Base-by-base conservation (phyloP, 2,329 filamentous ascomycete genomes). In the Xylariales sp. region DNA sequence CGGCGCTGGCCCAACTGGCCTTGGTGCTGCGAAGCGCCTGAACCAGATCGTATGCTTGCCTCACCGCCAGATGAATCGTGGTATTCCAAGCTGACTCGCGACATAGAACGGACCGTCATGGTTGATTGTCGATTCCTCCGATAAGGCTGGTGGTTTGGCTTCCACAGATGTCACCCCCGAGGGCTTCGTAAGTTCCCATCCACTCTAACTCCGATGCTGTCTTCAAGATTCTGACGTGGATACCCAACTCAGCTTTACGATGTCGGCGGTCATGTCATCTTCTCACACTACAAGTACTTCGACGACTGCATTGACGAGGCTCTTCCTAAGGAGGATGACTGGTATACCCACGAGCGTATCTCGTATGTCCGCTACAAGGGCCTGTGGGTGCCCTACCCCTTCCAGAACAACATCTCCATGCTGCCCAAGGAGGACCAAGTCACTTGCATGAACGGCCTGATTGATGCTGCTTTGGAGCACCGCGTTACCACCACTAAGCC, bases 251-350 rank as follows among this genome's bases (percentile, higher is more conserved):
- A 95, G 91, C 81, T 98, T 58, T 98, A 96, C 79, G 93, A 98
- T 71, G 93, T 98, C 57, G 90, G 90, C 64, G 90, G 90, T 57
- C 90, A 96, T 71, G 90, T 96, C 70, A 96, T 96, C 73, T 96
- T 96, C 80, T 96, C 90, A 57, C 90, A 96, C 80, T 98, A 98
- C 85, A 96, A 96, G 75, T 98, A 98, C 82, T 98, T 98, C 66
- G 93, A 98, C 72, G 93, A 98, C 76, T 94, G 88, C 74, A 84
- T 98, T 63, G 80, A 97, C 66, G 93, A 98, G 77, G 93, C 93
- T 40, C 83, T 98, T 31, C 93, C 93, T 58, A 88, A 88, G 61
- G 81, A 89, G 45, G 84, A 88, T 46, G 93, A 98, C 73, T 98
- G 93, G 93, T 97, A 86, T 72, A 88, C 82, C 52, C 93, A 98